A percentile compares a stretch with the other conserved stretches of the same genome.
Evolutionary conservation across 257 asterid genomes (phyloP).

Genomic region (Hygrophila difformis): DNA sequence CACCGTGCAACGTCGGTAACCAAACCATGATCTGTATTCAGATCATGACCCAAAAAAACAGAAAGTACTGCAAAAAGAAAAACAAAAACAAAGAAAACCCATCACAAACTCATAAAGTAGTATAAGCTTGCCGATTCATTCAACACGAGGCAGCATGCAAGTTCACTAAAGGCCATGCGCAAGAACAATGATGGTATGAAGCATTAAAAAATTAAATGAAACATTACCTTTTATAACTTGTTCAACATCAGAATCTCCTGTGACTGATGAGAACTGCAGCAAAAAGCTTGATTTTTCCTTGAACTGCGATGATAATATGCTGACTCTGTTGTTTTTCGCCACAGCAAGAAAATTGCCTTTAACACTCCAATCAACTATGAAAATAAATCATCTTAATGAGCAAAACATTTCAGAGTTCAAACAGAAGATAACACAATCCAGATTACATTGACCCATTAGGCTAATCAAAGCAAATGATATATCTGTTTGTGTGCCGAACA

Average conservation of each 20-base stretch:
- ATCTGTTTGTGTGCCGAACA: too few species aligned
- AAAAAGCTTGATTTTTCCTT: constrained; percentile 48
- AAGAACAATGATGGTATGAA: constrained; percentile 6
- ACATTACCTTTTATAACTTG: constrained; percentile 36
- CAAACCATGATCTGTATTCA: too few species aligned
- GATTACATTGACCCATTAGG: constrained; percentile 1
- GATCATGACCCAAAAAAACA: too few species aligned
- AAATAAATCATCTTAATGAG: constrained; percentile 21
- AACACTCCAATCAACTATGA: constrained; percentile 77
- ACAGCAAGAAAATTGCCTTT: constrained; percentile 60
- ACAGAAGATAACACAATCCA: constrained; percentile 6
- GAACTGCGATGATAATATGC: constrained; percentile 48
- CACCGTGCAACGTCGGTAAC: too few species aligned
- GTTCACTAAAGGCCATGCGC: constrained; percentile 4
- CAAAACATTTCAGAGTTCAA: constrained; percentile 7
- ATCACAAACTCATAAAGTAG: too few species aligned
- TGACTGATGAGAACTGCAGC: constrained; percentile 39
- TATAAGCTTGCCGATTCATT: too few species aligned
- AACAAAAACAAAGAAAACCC: too few species aligned
- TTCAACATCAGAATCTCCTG: constrained; percentile 47
- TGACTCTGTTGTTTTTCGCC: constrained; percentile 54
- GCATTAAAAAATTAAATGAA: constrained; percentile 9
- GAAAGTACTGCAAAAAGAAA: too few species aligned
- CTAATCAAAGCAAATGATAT: background rate
- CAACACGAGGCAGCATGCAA: too few species aligned